These are phyloP conservation scores for Hawksworthiomyces lignivorus DNA, from an alignment of 2,329 filamentous ascomycete species.

Conservation along the genomic window DNA sequence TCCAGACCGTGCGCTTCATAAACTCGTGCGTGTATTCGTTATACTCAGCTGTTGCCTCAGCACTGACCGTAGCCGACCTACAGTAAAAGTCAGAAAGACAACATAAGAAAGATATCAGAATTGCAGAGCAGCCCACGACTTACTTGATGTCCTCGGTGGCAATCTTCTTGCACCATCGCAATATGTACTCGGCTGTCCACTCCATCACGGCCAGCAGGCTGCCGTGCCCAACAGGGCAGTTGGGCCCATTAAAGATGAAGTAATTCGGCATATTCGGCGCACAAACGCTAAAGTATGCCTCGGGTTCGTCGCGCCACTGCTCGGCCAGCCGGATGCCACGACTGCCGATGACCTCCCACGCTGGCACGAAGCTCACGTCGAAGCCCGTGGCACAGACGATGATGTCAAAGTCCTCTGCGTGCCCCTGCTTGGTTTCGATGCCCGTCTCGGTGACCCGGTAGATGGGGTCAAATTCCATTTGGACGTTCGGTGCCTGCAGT, in stretches of 20 bases:
- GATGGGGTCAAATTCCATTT: too few species aligned
- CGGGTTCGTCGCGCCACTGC: neutral
- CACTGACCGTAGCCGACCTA: neutral
- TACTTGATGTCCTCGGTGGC: conserved; percentile 22
- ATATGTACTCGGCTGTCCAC: conserved; percentile 4
- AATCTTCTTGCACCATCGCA: conserved; percentile 14
- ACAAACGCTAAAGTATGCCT: conserved; percentile 1
- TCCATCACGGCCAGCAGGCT: conserved; percentile 7
- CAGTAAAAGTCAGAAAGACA: too few species aligned
- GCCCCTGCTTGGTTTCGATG: too few species aligned
- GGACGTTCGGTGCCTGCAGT: too few species aligned
- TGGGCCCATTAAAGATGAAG: conserved; percentile 9
- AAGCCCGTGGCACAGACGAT: too few species aligned
- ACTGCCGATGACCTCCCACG: too few species aligned
- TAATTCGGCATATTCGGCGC: conserved; percentile 8
- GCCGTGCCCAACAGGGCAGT: conserved; percentile 5
- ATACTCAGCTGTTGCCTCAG: neutral
- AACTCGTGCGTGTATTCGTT: conserved; percentile 20
- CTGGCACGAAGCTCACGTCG: too few species aligned
- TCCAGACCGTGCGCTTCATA: conserved; percentile 24
- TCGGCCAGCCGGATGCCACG: too few species aligned
- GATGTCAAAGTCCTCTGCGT: too few species aligned
- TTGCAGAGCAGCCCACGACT: neutral
- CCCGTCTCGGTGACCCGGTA: too few species aligned
- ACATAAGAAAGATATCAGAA: too few species aligned